These are phyloP conservation scores for Vitis hybrid DNA, from an alignment of 177 flowering plant genomes.

Conservation along the genomic window DNA sequence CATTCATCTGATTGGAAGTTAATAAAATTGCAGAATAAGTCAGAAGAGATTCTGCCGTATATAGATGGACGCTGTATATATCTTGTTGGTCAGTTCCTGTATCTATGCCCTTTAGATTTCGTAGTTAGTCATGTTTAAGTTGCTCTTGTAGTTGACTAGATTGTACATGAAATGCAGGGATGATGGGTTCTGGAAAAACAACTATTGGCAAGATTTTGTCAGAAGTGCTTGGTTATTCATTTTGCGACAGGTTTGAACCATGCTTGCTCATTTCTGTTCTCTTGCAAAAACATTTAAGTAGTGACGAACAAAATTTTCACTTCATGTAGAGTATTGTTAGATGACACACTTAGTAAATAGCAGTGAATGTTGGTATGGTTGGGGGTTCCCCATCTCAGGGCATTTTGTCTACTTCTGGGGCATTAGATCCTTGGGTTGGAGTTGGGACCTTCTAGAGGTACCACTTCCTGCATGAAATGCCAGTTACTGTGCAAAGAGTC, in stretches of 20 bases:
- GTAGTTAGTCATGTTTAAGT: not conserved
- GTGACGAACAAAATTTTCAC: not conserved
- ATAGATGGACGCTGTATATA: slow-evolving; percentile 78
- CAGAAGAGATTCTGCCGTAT: slow-evolving; percentile 63
- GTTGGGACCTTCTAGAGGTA: not conserved
- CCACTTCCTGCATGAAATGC: not conserved
- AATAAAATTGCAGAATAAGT: slow-evolving; percentile 65
- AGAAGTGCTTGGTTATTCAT: slow-evolving; percentile 76
- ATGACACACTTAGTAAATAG: too few species aligned
- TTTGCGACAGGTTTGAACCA: slow-evolving; percentile 75
- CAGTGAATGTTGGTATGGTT: too few species aligned
- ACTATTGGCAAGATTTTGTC: slow-evolving; percentile 88
- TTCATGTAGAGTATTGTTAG: not conserved
- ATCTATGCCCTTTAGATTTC: slow-evolving; percentile 4
- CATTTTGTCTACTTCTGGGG: not conserved
- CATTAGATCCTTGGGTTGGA: not conserved
- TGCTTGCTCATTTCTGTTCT: not conserved
- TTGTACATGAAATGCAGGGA: slow-evolving; percentile 53
- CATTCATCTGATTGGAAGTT: slow-evolving; percentile 20
- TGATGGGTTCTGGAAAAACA: slow-evolving; percentile 99
- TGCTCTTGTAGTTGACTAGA: slow-evolving; percentile 2
- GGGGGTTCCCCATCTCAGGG: too few species aligned
- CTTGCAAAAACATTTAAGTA: not conserved
- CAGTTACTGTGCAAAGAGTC: too few species aligned
- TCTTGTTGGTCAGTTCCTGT: slow-evolving; percentile 84